Percentiles rank a stretch among this genome's conserved stretches.
phyloP scores from a whole-genome alignment of 768 basidiomycete genomes.

The Naematelia encephala region DNA sequence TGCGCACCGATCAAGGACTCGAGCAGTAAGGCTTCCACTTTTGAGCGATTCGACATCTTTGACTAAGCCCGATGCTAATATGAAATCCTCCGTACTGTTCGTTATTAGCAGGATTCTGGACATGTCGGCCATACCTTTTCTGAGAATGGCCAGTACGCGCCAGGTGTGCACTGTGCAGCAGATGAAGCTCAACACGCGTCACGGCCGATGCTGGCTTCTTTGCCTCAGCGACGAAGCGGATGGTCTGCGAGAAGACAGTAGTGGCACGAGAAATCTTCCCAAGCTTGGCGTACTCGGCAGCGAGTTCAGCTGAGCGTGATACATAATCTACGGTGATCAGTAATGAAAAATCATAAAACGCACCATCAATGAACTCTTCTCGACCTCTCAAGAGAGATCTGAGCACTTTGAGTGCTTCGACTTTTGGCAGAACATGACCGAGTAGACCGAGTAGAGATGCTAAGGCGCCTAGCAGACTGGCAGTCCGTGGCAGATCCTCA shows the following conservation, averaged over 20 bases:
- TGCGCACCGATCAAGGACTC: constrained; percentile 61
- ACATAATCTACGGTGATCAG: constrained; percentile 60
- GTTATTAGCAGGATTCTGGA: too few species aligned
- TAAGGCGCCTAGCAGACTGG: constrained; percentile 35
- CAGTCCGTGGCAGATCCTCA: constrained; percentile 26
- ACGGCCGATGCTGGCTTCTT: constrained; percentile 11
- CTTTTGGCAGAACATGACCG: constrained; percentile 63
- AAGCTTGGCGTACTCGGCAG: constrained; percentile 71
- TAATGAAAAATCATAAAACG: constrained; percentile 7
- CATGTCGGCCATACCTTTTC: too few species aligned
- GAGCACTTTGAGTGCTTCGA: constrained; percentile 65
- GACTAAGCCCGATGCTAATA: background rate
- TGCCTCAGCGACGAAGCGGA: constrained; percentile 7
- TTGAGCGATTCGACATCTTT: constrained; percentile 49
- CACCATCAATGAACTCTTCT: constrained; percentile 56
- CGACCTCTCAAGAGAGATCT: constrained; percentile 62
- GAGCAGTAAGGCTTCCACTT: constrained; percentile 57
- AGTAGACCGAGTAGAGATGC: constrained; percentile 65
- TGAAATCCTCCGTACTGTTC: too few species aligned
- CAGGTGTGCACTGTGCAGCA: constrained; percentile 54
- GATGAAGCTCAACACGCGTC: constrained; percentile 57
- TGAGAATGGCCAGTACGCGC: constrained; percentile 6
- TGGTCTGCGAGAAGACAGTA: constrained; percentile 57
- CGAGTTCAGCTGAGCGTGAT: constrained; percentile 65
- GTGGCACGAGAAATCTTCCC: constrained; percentile 70